Evolutionary conservation across 2,329 filamentous ascomycete genomes (phyloP).

Genomic region (Pestalotiopsis sp.): DNA sequence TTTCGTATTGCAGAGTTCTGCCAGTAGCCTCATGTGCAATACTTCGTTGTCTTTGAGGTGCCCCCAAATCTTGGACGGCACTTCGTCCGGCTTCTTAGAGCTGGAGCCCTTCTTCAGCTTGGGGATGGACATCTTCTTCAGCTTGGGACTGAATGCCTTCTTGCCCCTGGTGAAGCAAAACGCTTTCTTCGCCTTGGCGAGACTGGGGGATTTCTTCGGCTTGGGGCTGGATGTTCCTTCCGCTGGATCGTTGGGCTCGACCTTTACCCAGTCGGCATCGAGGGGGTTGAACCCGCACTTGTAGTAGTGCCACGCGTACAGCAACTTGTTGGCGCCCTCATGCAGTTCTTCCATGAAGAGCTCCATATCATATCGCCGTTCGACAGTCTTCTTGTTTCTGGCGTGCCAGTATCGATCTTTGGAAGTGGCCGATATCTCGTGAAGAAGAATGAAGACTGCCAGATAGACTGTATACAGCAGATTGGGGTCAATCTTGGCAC

Average conservation of each 20-base stretch:
- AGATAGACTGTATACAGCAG: constrained; percentile 31
- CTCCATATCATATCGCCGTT: constrained; percentile 39
- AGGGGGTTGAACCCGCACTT: constrained; percentile 35
- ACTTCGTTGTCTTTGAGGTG: too few relatives aligned
- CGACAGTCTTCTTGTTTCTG: constrained; percentile 29
- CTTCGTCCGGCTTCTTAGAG: too few relatives aligned
- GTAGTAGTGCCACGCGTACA: constrained; percentile 53
- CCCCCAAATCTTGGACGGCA: too few relatives aligned
- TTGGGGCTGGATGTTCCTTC: not conserved
- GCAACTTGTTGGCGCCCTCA: constrained; percentile 44
- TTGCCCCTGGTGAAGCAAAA: too few relatives aligned
- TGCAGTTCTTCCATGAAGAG: constrained; percentile 44
- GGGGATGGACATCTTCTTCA: too few relatives aligned
- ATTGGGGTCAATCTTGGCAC: constrained; percentile 20
- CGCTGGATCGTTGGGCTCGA: constrained; percentile 16
- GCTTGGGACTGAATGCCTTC: too few relatives aligned
- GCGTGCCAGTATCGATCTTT: constrained; percentile 44
- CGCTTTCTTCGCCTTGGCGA: too few relatives aligned
- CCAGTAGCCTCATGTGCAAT: too few relatives aligned
- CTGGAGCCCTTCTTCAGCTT: too few relatives aligned
- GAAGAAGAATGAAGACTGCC: constrained; percentile 31
- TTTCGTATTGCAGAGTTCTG: not conserved
- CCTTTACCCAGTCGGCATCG: constrained; percentile 25
- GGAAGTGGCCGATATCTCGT: constrained; percentile 39
- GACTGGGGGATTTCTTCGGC: too few relatives aligned